Base-by-base conservation (phyloP, 306 rosid species). In the Lathyrus aphaca region DNA sequence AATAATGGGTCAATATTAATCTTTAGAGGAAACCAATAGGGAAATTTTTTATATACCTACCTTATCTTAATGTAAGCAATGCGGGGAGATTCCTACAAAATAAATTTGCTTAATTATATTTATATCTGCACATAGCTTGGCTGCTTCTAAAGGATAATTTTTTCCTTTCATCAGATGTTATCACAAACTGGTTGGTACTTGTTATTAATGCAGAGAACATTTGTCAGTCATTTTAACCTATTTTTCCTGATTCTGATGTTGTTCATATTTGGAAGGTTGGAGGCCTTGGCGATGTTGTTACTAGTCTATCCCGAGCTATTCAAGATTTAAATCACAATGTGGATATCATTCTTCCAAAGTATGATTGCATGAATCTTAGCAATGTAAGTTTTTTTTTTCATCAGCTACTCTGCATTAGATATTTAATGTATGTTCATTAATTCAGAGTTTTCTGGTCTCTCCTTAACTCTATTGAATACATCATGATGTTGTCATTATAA, bases 251-350 rank as follows among this genome's bases (percentile, higher is more conserved):
- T 66, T 71, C 5, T 71, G 35, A 16, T 53, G 38, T 61, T 71
- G 37, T 49, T 50, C 59, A 44, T 79, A 38, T 64, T 42, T 71
- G 82, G 68, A 78, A 92, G 98, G 96, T 92, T 80, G 98, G 98
- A 81, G 98, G 98, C 66, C 96, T 92, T 58, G 98, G 92, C 82
- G 98, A 92, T 69, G 98, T 92, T 82, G 95, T 92, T 63, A 92
- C 96, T 64, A 74, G 98, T 84, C 82, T 89, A 48, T 92, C 98
- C 21, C 86, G 95, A 63, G 98, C 92, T 64, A 80, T 92, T 69
- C 96, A 84, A 63, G 98, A 92, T 71, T 83, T 92, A 82, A 86
- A 84, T 79, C 98, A 92, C 82, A 85, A 86, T 29, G 92, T 87
- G 59, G 88, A 92, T 72, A 79, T 87, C 70, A 72, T 92, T 86